A percentile compares a stretch with the other conserved stretches of the same genome.
phyloP scores from a whole-genome alignment of 2,329 filamentous ascomycete genomes.

The Beauveria sp. region DNA sequence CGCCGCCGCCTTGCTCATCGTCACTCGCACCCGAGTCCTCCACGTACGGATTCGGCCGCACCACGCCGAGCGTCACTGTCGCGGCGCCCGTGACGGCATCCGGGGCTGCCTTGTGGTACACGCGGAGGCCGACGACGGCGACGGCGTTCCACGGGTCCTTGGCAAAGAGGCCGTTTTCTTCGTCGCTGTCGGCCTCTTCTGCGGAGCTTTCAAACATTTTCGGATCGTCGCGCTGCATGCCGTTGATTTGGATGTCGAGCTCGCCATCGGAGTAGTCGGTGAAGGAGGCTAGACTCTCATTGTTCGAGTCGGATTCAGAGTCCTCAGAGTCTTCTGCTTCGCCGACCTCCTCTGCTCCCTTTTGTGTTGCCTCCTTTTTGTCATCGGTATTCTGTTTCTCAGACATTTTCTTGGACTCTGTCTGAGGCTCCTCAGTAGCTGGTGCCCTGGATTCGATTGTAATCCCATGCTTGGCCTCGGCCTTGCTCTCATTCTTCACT shows the following conservation, averaged over 20 bases:
- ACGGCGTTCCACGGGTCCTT: conserved; percentile 57
- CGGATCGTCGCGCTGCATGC: neutral
- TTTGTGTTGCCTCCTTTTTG: neutral
- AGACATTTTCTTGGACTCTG: conserved; percentile 10
- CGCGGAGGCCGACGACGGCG: conserved; percentile 52
- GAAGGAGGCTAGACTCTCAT: conserved; percentile 25
- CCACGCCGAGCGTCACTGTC: conserved; percentile 29
- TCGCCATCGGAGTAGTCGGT: conserved; percentile 34
- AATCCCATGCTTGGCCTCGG: conserved; percentile 22
- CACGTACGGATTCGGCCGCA: conserved; percentile 30
- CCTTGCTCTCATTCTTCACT: no score
- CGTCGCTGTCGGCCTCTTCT: neutral
- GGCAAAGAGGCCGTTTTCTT: conserved; percentile 35
- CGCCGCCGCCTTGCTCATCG: conserved; percentile 9
- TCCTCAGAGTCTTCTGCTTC: conserved; percentile 13
- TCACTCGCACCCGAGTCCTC: conserved; percentile 7
- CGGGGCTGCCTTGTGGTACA: conserved; percentile 43
- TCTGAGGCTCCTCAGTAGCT: neutral
- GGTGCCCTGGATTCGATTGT: conserved; percentile 25
- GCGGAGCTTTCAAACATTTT: neutral
- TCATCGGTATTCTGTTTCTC: neutral
- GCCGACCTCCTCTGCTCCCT: neutral
- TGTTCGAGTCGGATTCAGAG: neutral
- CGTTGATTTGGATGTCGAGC: conserved; percentile 25
- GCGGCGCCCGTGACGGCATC: conserved; percentile 16